phyloP scores from a whole-genome alignment of 2,329 filamentous ascomycete species.

The Apiospora arundinis region DNA sequence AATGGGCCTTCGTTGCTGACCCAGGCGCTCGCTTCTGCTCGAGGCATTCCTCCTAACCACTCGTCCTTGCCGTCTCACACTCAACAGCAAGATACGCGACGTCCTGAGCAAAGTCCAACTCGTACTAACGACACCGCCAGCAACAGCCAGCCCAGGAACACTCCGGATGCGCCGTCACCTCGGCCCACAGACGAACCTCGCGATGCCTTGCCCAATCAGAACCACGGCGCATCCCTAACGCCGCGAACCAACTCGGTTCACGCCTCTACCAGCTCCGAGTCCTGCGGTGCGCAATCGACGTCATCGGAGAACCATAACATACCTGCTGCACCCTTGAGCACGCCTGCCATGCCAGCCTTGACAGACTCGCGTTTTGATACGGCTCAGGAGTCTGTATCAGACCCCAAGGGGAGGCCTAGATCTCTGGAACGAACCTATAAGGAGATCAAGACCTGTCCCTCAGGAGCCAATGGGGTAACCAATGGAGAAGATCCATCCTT shows the following conservation, averaged over 20 bases:
- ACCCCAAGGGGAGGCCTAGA: slow-evolving; percentile 42
- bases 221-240: slow-evolving; percentile 44
- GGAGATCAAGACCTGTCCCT: slow-evolving; percentile 44
- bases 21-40: slow-evolving; percentile 64
- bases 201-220: slow-evolving; percentile 45
- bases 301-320: slow-evolving; percentile 31
- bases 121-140: slow-evolving; percentile 29
- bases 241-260: slow-evolving; percentile 41
- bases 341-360: slow-evolving; percentile 39
- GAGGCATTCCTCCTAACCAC: slow-evolving; percentile 51
- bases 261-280: slow-evolving; percentile 29
- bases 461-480: slow-evolving; percentile 33
- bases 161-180: slow-evolving; percentile 29
- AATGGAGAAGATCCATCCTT: slow-evolving; percentile 34
- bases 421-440: slow-evolving; percentile 51
- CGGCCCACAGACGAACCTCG: slow-evolving; percentile 33
- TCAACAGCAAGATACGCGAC: slow-evolving; percentile 34
- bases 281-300: slow-evolving; percentile 28
- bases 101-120: slow-evolving; percentile 32
- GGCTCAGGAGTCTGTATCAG: slow-evolving; percentile 4
- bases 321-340: slow-evolving; percentile 30
- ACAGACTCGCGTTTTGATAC: slow-evolving; percentile 20
- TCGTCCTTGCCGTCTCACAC: slow-evolving; percentile 29
- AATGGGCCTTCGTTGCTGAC: slow-evolving; percentile 62
- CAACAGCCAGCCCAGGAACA: slow-evolving; percentile 31